A percentile compares a stretch with the other conserved stretches of the same genome.
Evolutionary conservation across 129 eudicot genomes (phyloP).

Genomic region (Lactuca sativa): DNA sequence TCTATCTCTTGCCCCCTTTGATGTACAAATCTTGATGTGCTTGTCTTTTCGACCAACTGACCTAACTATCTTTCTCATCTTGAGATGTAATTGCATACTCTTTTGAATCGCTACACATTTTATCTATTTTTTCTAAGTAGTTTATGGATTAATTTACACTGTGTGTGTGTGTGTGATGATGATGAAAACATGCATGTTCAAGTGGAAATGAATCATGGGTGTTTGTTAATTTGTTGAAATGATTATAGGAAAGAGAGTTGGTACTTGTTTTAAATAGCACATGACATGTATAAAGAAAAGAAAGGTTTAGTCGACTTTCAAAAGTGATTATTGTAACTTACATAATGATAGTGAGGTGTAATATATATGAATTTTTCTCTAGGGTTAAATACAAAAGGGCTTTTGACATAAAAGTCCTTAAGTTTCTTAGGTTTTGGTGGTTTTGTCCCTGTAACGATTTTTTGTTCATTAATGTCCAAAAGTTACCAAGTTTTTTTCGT

Average conservation of each 20-base stretch:
- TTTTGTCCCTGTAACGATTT: too few species aligned
- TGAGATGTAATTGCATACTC: neutral
- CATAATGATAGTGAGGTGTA: neutral
- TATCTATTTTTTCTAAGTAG: neutral
- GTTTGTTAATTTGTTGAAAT: slow-evolving; percentile 15
- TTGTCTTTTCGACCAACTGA: slow-evolving; percentile 49
- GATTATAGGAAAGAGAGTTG: slow-evolving; percentile 17
- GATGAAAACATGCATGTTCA: slow-evolving; percentile 11
- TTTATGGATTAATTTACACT: neutral
- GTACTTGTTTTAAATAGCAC: slow-evolving; percentile 15
- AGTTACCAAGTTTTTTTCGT: too few species aligned
- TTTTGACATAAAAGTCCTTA: too few species aligned
- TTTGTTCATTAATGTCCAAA: too few species aligned
- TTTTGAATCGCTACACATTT: neutral
- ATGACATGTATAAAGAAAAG: neutral
- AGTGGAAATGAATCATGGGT: neutral
- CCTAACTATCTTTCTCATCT: neutral
- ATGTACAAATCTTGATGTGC: slow-evolving; percentile 61
- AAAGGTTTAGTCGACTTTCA: neutral
- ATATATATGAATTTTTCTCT: too few species aligned
- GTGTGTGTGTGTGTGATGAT: slow-evolving; percentile 16
- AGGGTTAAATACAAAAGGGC: too few species aligned
- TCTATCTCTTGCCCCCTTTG: slow-evolving; percentile 65
- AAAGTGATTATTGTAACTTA: too few species aligned
- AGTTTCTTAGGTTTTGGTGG: too few species aligned